A percentile compares a stretch with the other conserved stretches of the same genome.
Conservation (phyloP, 1,284 basidiomycete species). For the Marasmius oreades region DNA sequence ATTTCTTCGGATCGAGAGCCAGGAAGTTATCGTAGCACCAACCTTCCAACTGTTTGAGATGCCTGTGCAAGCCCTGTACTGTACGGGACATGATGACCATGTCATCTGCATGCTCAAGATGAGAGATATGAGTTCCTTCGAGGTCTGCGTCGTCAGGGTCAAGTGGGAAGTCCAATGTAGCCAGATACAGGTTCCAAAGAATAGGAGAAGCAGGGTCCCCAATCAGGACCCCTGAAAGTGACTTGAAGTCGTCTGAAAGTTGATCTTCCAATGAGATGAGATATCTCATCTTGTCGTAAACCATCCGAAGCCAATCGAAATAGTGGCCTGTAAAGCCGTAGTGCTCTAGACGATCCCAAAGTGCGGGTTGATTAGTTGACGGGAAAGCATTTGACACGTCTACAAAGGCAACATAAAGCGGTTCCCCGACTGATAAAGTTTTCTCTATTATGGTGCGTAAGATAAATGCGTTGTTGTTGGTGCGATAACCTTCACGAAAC, state of each 20-base stretch:
- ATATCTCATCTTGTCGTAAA: no score
- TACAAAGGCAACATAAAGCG: conserved; percentile 26
- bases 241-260: conserved; percentile 15
- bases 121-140: neutral
- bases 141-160: conserved; percentile 2
- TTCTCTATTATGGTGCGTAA: conserved; percentile 25
- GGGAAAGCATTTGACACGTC: conserved; percentile 29
- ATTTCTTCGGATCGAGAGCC: neutral
- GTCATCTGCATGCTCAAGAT: no score
- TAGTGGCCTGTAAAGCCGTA: no score
- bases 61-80: neutral
- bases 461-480: conserved; percentile 21
- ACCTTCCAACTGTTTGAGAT: neutral
- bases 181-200: conserved; percentile 30
- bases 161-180: conserved; percentile 16
- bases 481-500: conserved; percentile 19
- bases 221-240: conserved; percentile 25
- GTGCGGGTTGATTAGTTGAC: no score
- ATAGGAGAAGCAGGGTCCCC: conserved; percentile 30
- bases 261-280: conserved; percentile 18
- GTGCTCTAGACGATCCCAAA: no score
- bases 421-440: conserved; percentile 10
- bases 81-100: neutral
- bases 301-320: no score
- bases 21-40: conserved; percentile 1